Base-by-base conservation (phyloP, 495 filamentous ascomycete species). In the Evernia prunastri region DNA sequence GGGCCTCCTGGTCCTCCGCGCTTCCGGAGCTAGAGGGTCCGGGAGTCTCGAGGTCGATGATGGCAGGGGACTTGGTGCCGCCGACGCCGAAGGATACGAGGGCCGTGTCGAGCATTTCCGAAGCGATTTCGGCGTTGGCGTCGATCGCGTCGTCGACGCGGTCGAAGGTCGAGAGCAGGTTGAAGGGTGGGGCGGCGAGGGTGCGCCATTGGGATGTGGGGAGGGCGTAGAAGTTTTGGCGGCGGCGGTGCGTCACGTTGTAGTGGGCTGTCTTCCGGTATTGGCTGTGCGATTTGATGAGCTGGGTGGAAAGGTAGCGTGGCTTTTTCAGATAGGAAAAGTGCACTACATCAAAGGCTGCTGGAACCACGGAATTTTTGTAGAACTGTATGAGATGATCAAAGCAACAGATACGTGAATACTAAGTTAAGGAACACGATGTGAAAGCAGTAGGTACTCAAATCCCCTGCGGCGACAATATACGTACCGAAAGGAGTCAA, bases 171-270 rank as follows among this genome's bases (percentile, higher is more conserved):
- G 89, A 81, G 15, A 96, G 78, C 60, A 92, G 84, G 57, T 85
- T 89, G 78, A 96, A 94, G 3, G 92, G 93, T 1, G 88, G 84
- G 39, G 81, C 80, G 0, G 90, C 83, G 4, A 98, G 86, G 68
- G 94, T 77, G 66, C 87, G 79, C 85, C 90, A 92, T 68, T 98
- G 92, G 1, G 78, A 75, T 37, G 85, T 82, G 3, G 93, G 90
- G n/a, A 98, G 80, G 18, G 90, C 86, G 72, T 96, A 97, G 81
- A 97, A 97, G 13, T 88, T 82, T 73, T 91, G 91, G 15, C 94
- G 86, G 12, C 95, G 85, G 17, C 89, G 82, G 73, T 97, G 93
- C 25, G 95, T 97, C 47, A 86, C 85, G 74, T 94, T 93, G 73
- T 84, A 83, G 69, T 97, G 94, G 3, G 93, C 88, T 7, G 80